Evolutionary conservation across 768 basidiomycete genomes (phyloP), one percentile per base, ranked within the genome.

Genomic region (Hypsizygus marmoreus): DNA sequence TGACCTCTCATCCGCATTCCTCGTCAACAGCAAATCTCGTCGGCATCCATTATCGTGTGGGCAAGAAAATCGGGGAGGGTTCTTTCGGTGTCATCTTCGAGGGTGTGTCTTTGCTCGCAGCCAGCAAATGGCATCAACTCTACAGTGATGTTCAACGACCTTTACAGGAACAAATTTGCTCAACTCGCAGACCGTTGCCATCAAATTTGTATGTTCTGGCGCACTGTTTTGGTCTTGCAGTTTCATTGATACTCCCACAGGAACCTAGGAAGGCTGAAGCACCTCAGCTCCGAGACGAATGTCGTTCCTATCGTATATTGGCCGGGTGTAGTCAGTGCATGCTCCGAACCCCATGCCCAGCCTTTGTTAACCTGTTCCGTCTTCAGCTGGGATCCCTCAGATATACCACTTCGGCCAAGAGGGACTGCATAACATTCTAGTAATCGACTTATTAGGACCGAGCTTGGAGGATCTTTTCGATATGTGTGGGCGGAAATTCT

Each of bases 381-480:
- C 45, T 54, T 44, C 68, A 97, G 95, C 85, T 53, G 95, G 97
- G 16, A 95, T 99, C 38, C 95, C 95, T 20, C 95, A 98, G 72
- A 97, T 99, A 68, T 97, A 98, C 74, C 95, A 99, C 71, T 99
- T 98, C 66, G 97, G 97, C 37, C 95, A 97, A 70, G 97, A 99
- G 69, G 97, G 90, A 11, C 79, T 98, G 22, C 95, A 99, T 74
- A 98, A 99, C 62, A 95, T 99, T 54, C 82, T 99, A 50, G 95
- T 99, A 55, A 98, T 99, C 60, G 97, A 99, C 73, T 81, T 99
- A 26, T 81, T 99, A 25, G 97, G 97, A 3, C 95, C 95, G 9
- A 94, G 90, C 64, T 68, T 99, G 52, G 97, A 99, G 70, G 97
- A 99, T 66, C 75, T 99, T 43, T 99, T 99, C 65, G 97, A 99